phyloP scores from a whole-genome alignment of 1,139 yeast genomes.

The Pichia sp. region DNA sequence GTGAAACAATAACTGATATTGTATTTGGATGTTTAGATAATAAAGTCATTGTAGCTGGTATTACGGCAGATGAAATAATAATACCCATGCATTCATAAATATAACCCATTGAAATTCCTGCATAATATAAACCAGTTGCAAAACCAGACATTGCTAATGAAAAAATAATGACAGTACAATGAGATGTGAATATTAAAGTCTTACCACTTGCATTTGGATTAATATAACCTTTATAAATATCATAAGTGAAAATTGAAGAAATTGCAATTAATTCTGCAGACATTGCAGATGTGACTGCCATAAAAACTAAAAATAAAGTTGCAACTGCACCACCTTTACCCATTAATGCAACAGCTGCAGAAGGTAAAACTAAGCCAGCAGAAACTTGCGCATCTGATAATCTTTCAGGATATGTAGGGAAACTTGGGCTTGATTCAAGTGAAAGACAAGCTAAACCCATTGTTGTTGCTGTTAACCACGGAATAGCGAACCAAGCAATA shows the following conservation, averaged over 20 bases:
- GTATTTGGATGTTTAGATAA: constrained; percentile 46
- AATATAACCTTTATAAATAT: constrained; percentile 40
- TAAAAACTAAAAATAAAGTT: constrained; percentile 41
- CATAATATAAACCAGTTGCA: constrained; percentile 37
- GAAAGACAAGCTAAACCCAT: constrained; percentile 35
- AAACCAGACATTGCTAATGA: constrained; percentile 35
- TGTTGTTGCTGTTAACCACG: constrained; percentile 38
- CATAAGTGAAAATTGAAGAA: constrained; percentile 42
- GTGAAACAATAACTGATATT: constrained; percentile 30
- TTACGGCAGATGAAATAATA: constrained; percentile 31
- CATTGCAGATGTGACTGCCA: constrained; percentile 45
- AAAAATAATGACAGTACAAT: constrained; percentile 34
- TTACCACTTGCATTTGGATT: constrained; percentile 39
- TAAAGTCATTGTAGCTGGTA: constrained; percentile 31
- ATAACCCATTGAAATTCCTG: constrained; percentile 38
- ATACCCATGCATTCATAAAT: constrained; percentile 38
- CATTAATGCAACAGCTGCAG: constrained; percentile 36
- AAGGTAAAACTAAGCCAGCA: constrained; percentile 40
- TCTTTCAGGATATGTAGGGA: constrained; percentile 25
- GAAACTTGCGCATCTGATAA: constrained; percentile 25
- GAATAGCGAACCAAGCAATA: constrained; percentile 40
- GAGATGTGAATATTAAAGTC: constrained; percentile 37
- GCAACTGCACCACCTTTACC: constrained; percentile 41
- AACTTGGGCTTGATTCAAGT: constrained; percentile 33
- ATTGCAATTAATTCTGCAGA: constrained; percentile 46